A percentile compares a stretch with the other conserved stretches of the same genome.
Conservation (phyloP, 768 basidiomycete genomes). For the Amanita thiersii region DNA sequence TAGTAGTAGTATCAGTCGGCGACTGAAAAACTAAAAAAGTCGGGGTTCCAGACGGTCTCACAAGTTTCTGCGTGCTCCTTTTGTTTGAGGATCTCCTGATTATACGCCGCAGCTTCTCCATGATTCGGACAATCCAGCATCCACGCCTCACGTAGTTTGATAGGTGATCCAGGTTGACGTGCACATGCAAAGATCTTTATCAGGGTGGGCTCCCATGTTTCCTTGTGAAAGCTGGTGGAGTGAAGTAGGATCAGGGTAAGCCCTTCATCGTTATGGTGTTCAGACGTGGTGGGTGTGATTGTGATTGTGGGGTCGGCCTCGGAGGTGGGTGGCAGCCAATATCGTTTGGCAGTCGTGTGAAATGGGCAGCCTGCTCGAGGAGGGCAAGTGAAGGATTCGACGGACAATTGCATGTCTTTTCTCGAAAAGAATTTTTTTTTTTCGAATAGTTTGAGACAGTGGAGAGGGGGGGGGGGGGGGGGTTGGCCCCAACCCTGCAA, state of each 20-base stretch:
- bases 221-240: constrained; percentile 69
- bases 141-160: constrained; percentile 53
- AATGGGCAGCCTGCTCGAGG: constrained; percentile 38
- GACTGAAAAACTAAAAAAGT: constrained; percentile 2
- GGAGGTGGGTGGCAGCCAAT: constrained; percentile 33
- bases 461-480: no score
- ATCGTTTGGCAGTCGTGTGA: constrained; percentile 48
- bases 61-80: constrained; percentile 39
- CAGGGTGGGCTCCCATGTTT: constrained; percentile 62
- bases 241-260: constrained; percentile 56
- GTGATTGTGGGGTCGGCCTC: constrained; percentile 21
- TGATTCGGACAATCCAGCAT: constrained; percentile 69
- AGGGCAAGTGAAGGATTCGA: constrained; percentile 20
- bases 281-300: no score
- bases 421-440: no score
- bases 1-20: constrained; percentile 4
- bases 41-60: constrained; percentile 18
- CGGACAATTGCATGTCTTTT: not conserved
- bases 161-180: constrained; percentile 8
- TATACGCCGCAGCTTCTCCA: constrained; percentile 50
- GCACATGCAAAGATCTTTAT: constrained; percentile 34
- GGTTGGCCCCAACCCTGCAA: no score
- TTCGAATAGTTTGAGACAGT: no score
- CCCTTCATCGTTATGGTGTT: constrained; percentile 37
- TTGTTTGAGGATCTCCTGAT: constrained; percentile 34